phyloP scores from a whole-genome alignment of 2,329 filamentous ascomycete genomes.

The Neofusicoccum parvum region DNA sequence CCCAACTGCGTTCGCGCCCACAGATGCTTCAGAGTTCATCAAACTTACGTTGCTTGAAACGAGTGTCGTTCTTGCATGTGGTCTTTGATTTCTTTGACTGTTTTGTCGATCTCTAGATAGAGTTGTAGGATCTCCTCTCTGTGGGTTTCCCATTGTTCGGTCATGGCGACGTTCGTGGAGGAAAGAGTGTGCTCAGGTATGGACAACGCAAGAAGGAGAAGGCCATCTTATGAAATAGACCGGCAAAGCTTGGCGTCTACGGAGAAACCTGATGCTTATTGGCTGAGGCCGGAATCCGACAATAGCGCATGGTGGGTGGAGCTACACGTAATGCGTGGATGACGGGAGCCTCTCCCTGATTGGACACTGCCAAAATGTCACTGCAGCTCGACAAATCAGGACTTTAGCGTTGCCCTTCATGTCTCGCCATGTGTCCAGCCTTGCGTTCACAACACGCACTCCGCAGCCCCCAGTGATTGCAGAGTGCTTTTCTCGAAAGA shows the following conservation, averaged over 20 bases:
- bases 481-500: no score
- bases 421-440: neutral
- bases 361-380: neutral
- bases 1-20: no score
- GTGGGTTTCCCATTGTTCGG: neutral
- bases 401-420: neutral
- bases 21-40: no score
- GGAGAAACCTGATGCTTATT: neutral
- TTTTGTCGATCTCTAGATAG: neutral
- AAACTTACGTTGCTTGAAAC: neutral
- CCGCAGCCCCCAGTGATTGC: no score
- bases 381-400: neutral
- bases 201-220: neutral
- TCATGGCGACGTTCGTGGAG: neutral
- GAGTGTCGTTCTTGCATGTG: neutral
- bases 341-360: neutral
- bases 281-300: neutral
- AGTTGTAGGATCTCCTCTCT: neutral
- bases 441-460: no score
- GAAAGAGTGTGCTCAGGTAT: constrained; percentile 19
- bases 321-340: neutral
- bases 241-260: no score
- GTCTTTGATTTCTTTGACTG: neutral
- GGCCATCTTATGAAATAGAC: neutral
- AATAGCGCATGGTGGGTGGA: neutral